Base-by-base conservation (phyloP, 495 filamentous ascomycete genomes). In the Venustampulla echinocandica region DNA sequence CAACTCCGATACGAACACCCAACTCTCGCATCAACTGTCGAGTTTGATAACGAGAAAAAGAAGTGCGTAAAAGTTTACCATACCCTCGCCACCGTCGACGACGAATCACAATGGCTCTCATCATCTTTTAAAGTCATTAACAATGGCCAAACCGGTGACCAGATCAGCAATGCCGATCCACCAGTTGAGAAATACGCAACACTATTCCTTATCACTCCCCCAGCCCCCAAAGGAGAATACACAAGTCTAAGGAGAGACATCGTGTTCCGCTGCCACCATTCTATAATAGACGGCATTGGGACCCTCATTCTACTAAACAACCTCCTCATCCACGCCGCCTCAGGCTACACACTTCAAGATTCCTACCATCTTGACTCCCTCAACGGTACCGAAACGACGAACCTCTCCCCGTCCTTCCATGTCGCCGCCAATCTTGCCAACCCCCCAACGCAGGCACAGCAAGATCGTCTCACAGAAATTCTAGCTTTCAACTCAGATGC, bases 281-380 rank as follows among this genome's bases (percentile, higher is more conserved):
- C 71, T 50, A 57, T 74, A 2, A 68, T 71, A 13, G 72, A 76
- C 44, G 71, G 71, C 10, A 61, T 71, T 40, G 69, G 71, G n/a
- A 62, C 64, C 10, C 56, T 74, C 1, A 55, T 58, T n/a, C 54
- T 74, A 11, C 40, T 66, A 22, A 43, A 63, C 42, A 53, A 59
- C 9, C 42, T 67, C 13, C 42, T 58, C 35, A 18, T 19, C 4
- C 38, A 55, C 21, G 45, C 53, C 17, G 32, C 53, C 17, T 15
- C 40, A n/a, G 55, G 53, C 10, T 57, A 49, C 23, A 19, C 56
- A 18, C 55, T 52, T 13, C 18, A 7, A n/a, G n/a, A 22, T 9
- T 34, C 27, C 13, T 38, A 23, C 5, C 4, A 30, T 0, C 11
- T 42, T 1, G 40, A 49, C 0, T 3, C 49, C 10, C 21, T 53